A percentile compares a stretch with the other conserved stretches of the same genome.
These are phyloP conservation scores for Ricinus communis DNA, from an alignment of 345 rosid species.

Conservation along the genomic window DNA sequence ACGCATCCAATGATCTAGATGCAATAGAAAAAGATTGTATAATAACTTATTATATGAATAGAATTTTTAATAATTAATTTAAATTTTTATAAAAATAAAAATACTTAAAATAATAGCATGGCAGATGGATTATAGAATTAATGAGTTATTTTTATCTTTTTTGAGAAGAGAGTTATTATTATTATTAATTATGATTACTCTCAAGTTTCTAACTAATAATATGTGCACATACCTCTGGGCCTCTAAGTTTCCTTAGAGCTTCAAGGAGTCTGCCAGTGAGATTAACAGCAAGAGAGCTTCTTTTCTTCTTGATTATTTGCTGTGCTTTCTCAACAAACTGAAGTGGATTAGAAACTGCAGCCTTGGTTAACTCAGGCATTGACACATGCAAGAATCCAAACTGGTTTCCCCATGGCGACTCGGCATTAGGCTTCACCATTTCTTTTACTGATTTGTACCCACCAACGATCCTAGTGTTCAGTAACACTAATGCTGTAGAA, in stretches of 20 bases:
- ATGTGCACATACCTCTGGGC: conserved; percentile 40
- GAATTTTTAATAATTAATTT: no score
- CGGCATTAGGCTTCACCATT: conserved; percentile 42
- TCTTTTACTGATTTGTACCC: conserved; percentile 50
- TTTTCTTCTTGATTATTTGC: conserved; percentile 31
- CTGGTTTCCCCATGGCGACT: conserved; percentile 50
- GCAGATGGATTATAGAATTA: no score
- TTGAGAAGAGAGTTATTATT: no score
- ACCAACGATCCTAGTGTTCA: conserved; percentile 42
- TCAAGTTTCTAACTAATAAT: no score
- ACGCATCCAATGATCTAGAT: no score
- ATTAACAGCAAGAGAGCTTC: conserved; percentile 36
- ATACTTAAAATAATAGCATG: no score
- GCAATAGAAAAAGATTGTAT: no score
- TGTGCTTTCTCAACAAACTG: conserved; percentile 36
- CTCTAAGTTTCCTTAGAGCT: conserved; percentile 31
- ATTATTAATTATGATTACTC: no score
- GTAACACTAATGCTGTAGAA: conserved; percentile 48
- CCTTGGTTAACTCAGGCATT: conserved; percentile 22
- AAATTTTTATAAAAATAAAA: no score
- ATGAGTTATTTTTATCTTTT: no score
- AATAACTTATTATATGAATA: no score
- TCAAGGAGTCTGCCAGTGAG: conserved; percentile 41
- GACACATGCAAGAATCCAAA: conserved; percentile 45
- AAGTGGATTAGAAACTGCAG: conserved; percentile 29